A percentile compares a stretch with the other conserved stretches of the same genome.
These are phyloP conservation scores for Suhomyces anneliseae DNA, from an alignment of 1,139 yeast species.

Conservation along the genomic window DNA sequence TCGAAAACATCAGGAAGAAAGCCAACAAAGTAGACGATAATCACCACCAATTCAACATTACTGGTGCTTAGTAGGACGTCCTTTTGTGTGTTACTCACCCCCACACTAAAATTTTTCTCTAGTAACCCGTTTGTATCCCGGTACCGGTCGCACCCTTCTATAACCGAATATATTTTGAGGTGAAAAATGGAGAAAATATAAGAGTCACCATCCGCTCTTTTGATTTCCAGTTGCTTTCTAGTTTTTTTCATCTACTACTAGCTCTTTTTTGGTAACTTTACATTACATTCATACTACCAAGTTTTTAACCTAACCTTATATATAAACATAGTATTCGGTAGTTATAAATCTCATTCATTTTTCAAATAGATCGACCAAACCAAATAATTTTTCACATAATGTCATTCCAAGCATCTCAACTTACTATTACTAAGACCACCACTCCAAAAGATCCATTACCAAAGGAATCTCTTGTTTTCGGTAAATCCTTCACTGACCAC, in stretches of 20 bases:
- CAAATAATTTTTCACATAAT: slow-evolving; percentile 1
- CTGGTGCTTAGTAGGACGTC: too few species aligned
- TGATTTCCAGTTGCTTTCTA: too few species aligned
- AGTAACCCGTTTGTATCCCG: neutral
- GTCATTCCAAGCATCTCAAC: slow-evolving; percentile 66
- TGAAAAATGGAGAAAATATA: neutral
- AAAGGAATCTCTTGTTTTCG: slow-evolving; percentile 77
- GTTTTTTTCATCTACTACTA: neutral
- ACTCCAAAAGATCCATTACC: slow-evolving; percentile 67
- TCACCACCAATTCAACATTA: too few species aligned
- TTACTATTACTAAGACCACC: slow-evolving; percentile 56
- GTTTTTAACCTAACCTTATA: too few species aligned
- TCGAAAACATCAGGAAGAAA: too few species aligned
- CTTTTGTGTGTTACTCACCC: neutral
- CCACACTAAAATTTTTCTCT: neutral
- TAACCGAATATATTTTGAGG: neutral
- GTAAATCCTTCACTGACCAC: slow-evolving; percentile 85
- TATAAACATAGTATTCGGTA: too few species aligned
- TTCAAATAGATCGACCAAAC: too few species aligned
- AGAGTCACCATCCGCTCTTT: neutral
- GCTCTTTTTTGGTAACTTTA: neutral
- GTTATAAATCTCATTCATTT: too few species aligned
- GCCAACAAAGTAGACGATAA: too few species aligned
- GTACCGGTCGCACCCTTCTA: neutral
- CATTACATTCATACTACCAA: too few species aligned